Evolutionary conservation across 305 asterid species (phyloP).

Genomic region (Fraxinus xanthoxyloides): DNA sequence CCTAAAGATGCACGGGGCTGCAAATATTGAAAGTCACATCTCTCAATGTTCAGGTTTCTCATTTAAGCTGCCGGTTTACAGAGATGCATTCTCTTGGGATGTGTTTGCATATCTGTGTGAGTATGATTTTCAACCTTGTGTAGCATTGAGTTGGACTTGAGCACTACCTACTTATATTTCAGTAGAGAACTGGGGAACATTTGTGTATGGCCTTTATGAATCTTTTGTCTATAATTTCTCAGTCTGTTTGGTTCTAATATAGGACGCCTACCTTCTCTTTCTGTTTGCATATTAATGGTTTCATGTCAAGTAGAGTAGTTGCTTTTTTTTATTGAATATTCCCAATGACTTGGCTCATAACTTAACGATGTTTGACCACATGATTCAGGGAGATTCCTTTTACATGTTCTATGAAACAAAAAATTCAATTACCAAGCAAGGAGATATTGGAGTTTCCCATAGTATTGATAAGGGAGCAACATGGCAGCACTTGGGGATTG

Average conservation of each 20-base stretch:
- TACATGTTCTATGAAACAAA: constrained; percentile 86
- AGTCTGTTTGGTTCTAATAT: background rate
- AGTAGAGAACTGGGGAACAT: background rate
- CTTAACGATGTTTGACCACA: constrained; percentile 20
- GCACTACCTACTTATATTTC: background rate
- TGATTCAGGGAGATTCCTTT: constrained; percentile 62
- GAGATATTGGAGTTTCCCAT: constrained; percentile 90
- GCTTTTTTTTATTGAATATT: background rate
- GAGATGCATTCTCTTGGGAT: background rate
- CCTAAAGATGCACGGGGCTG: background rate
- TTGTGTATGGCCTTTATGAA: background rate
- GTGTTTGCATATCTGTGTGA: background rate
- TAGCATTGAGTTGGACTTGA: background rate
- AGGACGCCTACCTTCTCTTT: background rate
- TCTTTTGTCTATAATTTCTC: background rate
- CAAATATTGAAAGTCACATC: background rate
- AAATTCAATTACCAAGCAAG: constrained; percentile 81
- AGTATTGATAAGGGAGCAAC: constrained; percentile 85
- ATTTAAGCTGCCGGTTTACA: background rate
- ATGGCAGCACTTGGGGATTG: constrained; percentile 90
- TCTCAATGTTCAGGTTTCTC: background rate
- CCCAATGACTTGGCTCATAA: background rate
- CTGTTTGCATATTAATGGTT: background rate
- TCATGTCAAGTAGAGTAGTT: background rate
- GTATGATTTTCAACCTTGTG: background rate